phyloP scores from a whole-genome alignment of 164 flowering plant genomes.

The Paratinospora sagittata region DNA sequence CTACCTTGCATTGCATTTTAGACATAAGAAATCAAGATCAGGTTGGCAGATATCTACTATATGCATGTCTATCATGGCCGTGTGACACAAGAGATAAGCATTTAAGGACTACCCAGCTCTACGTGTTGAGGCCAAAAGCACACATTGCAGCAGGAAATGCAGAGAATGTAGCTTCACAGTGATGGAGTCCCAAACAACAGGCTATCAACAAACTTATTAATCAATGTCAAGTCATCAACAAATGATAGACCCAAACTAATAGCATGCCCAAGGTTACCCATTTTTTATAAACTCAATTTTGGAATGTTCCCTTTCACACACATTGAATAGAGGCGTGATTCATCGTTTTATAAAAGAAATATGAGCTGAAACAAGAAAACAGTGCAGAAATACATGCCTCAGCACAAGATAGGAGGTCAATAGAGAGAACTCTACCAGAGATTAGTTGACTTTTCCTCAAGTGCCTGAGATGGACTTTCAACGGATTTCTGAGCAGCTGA shows the following conservation, averaged over 20 bases:
- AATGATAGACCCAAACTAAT: neutral
- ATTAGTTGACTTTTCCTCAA: constrained; percentile 22
- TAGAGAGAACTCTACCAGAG: constrained; percentile 29
- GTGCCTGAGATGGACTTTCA: constrained; percentile 26
- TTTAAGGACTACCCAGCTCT: no score
- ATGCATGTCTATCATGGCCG: neutral
- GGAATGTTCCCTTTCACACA: neutral
- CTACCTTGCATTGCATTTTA: neutral
- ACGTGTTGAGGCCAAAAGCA: no score
- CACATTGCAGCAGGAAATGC: no score
- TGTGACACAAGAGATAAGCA: no score
- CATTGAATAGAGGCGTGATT: neutral
- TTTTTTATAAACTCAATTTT: neutral
- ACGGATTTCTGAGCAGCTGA: constrained; percentile 19
- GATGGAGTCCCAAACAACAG: neutral
- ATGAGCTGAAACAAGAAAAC: neutral
- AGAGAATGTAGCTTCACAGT: no score
- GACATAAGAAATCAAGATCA: neutral
- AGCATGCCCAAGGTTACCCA: neutral
- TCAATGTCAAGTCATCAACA: neutral
- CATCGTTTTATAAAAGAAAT: neutral
- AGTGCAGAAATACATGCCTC: neutral
- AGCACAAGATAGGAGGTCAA: neutral
- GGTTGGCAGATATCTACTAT: neutral
- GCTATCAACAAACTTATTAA: neutral